Conservation (phyloP, 768 basidiomycete genomes). For the Hygrocybe coccinea region DNA sequence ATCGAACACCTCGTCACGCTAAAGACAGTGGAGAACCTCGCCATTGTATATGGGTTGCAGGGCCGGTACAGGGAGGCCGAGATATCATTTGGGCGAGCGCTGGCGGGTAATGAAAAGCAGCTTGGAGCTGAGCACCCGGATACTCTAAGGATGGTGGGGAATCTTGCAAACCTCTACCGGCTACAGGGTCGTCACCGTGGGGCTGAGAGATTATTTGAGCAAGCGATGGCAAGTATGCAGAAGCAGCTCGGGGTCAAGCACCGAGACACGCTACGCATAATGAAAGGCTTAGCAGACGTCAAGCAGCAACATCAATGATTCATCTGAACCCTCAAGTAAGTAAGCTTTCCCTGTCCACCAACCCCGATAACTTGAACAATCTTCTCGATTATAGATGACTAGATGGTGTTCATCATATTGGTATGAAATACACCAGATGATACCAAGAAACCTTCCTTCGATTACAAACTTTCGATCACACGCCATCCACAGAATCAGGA, state of each 20-base stretch:
- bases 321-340: too few species aligned
- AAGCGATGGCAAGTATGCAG: background rate
- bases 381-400: too few species aligned
- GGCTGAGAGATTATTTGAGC: background rate
- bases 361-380: too few species aligned
- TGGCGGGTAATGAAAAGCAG: background rate
- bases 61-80: conserved; percentile 1
- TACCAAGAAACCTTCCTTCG: too few species aligned
- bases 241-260: background rate
- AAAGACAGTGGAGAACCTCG: background rate
- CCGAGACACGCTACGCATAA: background rate
- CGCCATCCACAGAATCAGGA: too few species aligned
- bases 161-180: background rate
- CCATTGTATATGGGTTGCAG: background rate
- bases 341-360: too few species aligned
- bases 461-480: too few species aligned
- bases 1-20: background rate
- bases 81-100: background rate
- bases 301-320: background rate
- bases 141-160: background rate
- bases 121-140: background rate
- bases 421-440: too few species aligned
- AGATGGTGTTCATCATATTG: too few species aligned
- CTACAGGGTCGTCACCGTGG: background rate
- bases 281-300: background rate